Base-by-base conservation (phyloP, 495 filamentous ascomycete species). In the Jackrogersella minutella region DNA sequence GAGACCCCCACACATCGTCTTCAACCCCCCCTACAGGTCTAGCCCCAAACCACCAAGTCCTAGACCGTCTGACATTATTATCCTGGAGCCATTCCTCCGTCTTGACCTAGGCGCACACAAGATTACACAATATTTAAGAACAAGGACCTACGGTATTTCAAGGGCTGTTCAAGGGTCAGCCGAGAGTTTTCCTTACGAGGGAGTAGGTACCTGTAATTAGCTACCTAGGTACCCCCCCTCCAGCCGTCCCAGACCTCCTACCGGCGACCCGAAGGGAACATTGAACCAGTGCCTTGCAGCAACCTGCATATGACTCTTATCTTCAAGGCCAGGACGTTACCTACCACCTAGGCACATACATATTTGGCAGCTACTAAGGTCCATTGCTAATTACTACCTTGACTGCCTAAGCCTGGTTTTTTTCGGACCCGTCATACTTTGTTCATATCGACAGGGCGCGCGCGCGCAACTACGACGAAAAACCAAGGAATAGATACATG, bases 211-310 rank as follows among this genome's bases (percentile, higher is more conserved):
- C n/a, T n/a, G n/a, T n/a, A n/a, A n/a, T n/a, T n/a, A n/a, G n/a
- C n/a, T n/a, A n/a, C n/a, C n/a, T n/a, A n/a, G n/a, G n/a, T n/a
- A n/a, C n/a, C n/a, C n/a, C n/a, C n/a, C n/a, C n/a, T n/a, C n/a
- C 17, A 16, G 40, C 8, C 10, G 40, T 43, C 19, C 17, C 17
- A 4, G 40, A 43, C 40, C 10, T 40, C 55, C 21, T 49, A 65
- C 37, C 44, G 9, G 3, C 43, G 33, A 49, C 30, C 4, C 22
- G 37, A 57, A 43, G 54, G 58, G 59, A 63, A n/a, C n/a, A n/a
- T n/a, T n/a, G n/a, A n/a, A 43, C 14, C 47, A 63, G 66, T 69
- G 56, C 61, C 66, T 69, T 64, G 61, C 66, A 64, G 62, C 49
- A 40, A 46, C 50, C 57, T 69, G 59, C 52, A 62, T 57, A 68